Conservation (phyloP, 805 yeast genomes). For the Candida vartiovaarae region DNA sequence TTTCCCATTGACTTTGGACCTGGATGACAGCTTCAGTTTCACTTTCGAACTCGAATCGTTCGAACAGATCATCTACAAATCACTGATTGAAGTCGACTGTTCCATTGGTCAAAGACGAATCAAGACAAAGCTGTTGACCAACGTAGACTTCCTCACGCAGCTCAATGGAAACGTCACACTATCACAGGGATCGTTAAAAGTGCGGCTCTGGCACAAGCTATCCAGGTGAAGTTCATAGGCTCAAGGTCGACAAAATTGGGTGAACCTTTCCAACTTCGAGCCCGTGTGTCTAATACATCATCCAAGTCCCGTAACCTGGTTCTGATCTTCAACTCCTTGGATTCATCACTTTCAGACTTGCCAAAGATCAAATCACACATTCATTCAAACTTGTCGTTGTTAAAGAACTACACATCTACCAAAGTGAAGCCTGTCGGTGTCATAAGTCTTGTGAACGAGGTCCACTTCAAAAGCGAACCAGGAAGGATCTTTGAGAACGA, state of each 20-base stretch:
- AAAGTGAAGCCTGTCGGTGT: conserved; percentile 47
- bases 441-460: conserved; percentile 56
- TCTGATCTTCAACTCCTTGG: conserved; percentile 29
- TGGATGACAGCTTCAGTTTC: conserved; percentile 23
- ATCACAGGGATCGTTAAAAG: neutral
- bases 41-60: conserved; percentile 21
- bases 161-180: conserved; percentile 1
- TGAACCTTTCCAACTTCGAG: conserved; percentile 50
- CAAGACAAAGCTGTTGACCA: conserved; percentile 16
- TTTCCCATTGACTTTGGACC: conserved; percentile 22
- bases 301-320: conserved; percentile 44
- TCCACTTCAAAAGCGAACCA: conserved; percentile 47
- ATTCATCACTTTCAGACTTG: conserved; percentile 13
- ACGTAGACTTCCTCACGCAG: conserved; percentile 10
- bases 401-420: conserved; percentile 30
- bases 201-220: conserved; percentile 21
- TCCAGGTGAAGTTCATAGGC: conserved; percentile 54
- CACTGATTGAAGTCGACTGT: conserved; percentile 22
- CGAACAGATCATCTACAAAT: conserved; percentile 17
- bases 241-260: conserved; percentile 55
- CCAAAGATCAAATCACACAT: conserved; percentile 21
- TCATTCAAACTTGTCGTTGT: conserved; percentile 20
- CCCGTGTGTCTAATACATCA: conserved; percentile 60
- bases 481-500: conserved; percentile 59
- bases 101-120: conserved; percentile 20